Evolutionary conservation across 2,329 filamentous ascomycete genomes (phyloP), one percentile per base, ranked within the genome.

Genomic region (Colletotrichum lindemuthianum): DNA sequence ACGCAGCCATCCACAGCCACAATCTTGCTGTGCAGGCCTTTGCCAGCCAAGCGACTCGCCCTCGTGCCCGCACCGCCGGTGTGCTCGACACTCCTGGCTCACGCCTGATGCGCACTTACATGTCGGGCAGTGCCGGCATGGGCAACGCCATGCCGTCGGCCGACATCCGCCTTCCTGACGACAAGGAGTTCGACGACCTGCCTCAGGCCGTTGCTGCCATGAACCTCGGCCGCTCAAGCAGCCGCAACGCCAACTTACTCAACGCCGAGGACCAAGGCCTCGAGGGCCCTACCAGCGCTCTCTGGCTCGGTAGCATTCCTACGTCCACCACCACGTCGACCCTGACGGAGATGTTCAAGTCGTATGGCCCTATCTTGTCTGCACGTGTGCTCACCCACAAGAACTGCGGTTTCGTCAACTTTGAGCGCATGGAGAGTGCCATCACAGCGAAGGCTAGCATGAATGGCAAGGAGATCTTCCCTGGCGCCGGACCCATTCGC

Each of bases 391-490:
- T 99, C 67, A 98, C 96, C 0, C 93, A 99, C 82, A 99, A 99
- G 84, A 98, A 97, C 78, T 99, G 96, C 75, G 96, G 95, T 3
- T 99, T 99, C 71, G 95, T 99, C 74, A 99, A 99, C 78, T 99
- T 97, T 73, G 93, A 98, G 78, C 90, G 88, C 64, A 81, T 96
- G 36, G 94, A 98, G 69, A 97, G 93, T 74, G 96, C 96, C 60
- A 90, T 97, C 43, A 89, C 92, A 65, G 96, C 96, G 13, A 96
- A 95, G 76, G 89, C 89, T 12, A 86, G 90, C 74, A 89, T 97
- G 78, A 98, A 98, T 72, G 93, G 93, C 72, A 97, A 97, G 78
- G 96, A 99, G 77, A 97, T 99, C 66, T 99, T 99, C 82, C 96
- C 96, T 8, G 96, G 96, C 59, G 94, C 94, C 63, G 96, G 96